Evolutionary conservation across 2,329 filamentous ascomycete genomes (phyloP).

Genomic region (Neurospora sp.): DNA sequence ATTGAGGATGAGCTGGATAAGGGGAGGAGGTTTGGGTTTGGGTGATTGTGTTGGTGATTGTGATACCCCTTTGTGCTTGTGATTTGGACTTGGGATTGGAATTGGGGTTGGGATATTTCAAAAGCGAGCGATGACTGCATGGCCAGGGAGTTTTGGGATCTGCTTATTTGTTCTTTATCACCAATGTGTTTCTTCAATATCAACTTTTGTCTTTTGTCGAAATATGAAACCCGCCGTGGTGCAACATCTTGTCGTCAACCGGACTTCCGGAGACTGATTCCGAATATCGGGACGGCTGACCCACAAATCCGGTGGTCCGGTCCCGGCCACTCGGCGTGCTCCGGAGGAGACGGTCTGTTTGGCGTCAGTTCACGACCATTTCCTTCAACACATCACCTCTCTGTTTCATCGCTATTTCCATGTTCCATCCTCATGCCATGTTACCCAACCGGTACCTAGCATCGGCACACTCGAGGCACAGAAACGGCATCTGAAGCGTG

Average conservation of each 20-base stretch:
- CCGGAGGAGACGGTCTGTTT: no score
- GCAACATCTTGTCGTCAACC: not conserved
- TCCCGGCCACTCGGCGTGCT: no score
- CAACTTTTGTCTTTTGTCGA: not conserved
- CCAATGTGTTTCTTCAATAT: no score
- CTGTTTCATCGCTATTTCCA: not conserved
- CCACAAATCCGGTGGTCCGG: no score
- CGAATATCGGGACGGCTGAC: no score
- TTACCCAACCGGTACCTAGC: not conserved
- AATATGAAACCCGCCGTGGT: not conserved
- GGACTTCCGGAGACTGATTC: not conserved
- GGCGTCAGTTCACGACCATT: not conserved
- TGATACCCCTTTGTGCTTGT: not conserved
- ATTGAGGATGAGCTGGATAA: conserved; percentile 15
- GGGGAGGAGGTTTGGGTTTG: conserved; percentile 15
- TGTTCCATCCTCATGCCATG: not conserved
- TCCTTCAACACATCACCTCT: not conserved
- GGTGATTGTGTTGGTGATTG: not conserved
- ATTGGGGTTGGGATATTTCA: not conserved
- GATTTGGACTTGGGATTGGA: not conserved
- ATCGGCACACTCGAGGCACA: not conserved
- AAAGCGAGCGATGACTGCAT: not conserved
- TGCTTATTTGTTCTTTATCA: no score
- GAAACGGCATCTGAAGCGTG: not conserved
- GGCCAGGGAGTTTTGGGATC: not conserved